Conservation (phyloP, 2,329 filamentous ascomycete genomes). For the Biscogniauxia sp. region DNA sequence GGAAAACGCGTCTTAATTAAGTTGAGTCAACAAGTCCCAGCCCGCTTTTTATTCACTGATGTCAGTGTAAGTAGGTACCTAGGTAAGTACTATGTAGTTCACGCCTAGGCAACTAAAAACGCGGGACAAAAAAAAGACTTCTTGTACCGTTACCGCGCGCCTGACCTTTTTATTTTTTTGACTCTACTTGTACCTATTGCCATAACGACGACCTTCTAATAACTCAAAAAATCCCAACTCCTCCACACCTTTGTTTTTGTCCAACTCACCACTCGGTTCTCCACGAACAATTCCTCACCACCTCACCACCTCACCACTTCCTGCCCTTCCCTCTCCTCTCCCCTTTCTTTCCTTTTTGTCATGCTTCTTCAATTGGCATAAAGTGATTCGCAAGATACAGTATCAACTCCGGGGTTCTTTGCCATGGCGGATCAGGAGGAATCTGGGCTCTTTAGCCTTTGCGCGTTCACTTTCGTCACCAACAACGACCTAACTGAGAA, state of each 20-base stretch:
- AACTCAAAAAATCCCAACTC: too few relatives aligned
- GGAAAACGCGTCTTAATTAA: slow-evolving; percentile 17
- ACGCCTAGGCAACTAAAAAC: not conserved
- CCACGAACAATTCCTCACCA: not conserved
- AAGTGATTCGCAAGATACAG: too few relatives aligned
- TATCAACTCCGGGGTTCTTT: slow-evolving; percentile 4
- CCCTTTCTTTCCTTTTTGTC: not conserved
- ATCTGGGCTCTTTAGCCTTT: slow-evolving; percentile 27
- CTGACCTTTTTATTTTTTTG: not conserved
- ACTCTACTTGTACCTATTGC: too few relatives aligned
- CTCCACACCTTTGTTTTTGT: not conserved
- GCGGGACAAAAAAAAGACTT: not conserved
- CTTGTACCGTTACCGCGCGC: not conserved
- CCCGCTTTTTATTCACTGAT: not conserved
- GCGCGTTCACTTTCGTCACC: slow-evolving; percentile 28
- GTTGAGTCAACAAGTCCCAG: slow-evolving; percentile 9
- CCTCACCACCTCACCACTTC: not conserved
- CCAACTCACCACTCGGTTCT: not conserved
- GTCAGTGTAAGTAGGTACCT: too few relatives aligned
- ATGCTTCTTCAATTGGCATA: slow-evolving; percentile 1
- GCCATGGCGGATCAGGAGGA: slow-evolving; percentile 29
- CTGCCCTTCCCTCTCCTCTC: not conserved
- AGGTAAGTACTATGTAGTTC: too few relatives aligned
- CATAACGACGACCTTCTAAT: not conserved
- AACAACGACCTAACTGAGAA: slow-evolving; percentile 24